These are phyloP conservation scores for Solanum pimpinellifolium DNA, from an alignment of 257 asterid species.

Conservation along the genomic window DNA sequence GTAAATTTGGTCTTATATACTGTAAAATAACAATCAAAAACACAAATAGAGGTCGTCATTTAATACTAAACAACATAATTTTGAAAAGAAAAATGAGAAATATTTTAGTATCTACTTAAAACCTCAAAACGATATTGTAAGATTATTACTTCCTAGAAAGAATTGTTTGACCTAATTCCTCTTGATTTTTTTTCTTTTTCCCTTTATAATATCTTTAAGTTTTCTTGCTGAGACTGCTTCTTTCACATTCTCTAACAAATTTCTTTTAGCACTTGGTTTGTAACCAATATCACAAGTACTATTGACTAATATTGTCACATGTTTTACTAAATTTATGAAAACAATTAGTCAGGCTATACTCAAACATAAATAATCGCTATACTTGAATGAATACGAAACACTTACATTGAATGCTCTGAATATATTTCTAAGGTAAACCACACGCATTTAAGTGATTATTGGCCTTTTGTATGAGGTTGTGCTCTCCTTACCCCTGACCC, in stretches of 20 bases:
- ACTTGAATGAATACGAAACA: too few species aligned
- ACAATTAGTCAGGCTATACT: too few species aligned
- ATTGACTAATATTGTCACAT: too few species aligned
- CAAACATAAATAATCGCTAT: too few species aligned
- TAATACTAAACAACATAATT: not conserved
- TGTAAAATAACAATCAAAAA: too few species aligned
- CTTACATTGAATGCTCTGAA: not conserved
- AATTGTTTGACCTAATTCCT: not conserved
- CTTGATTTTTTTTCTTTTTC: not conserved
- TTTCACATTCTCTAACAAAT: not conserved
- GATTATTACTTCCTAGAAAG: too few species aligned
- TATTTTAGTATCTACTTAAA: not conserved
- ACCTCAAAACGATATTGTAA: not conserved
- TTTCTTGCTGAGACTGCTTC: not conserved
- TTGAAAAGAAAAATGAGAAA: too few species aligned
- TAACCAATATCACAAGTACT: not conserved
- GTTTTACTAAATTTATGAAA: not conserved
- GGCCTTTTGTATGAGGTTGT: not conserved
- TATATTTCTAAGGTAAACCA: too few species aligned
- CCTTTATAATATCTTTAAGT: not conserved
- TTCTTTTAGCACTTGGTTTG: not conserved
- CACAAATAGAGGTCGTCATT: accelerated
- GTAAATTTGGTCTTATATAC: not conserved
- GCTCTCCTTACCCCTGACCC: not conserved
- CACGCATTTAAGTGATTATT: too few species aligned